A percentile compares a stretch with the other conserved stretches of the same genome.
Conservation (phyloP, 2,329 filamentous ascomycete species). For the Colletotrichum musicola region DNA sequence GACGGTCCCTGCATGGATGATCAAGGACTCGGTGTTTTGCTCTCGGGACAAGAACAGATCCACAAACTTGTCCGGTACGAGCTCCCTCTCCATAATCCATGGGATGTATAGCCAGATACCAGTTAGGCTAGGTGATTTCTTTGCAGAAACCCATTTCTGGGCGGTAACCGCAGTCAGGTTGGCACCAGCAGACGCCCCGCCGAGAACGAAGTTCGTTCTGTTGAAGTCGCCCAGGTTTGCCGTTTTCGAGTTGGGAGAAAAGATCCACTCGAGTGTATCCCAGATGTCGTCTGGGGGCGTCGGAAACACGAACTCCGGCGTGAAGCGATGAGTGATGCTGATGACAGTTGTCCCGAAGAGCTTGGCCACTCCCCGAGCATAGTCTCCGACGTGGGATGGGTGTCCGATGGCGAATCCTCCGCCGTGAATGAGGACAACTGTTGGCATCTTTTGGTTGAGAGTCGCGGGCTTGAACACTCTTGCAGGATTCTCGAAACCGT, state of each 20-base stretch:
- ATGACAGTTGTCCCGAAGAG: slow-evolving; percentile 42
- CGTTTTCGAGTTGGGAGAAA: slow-evolving; percentile 1
- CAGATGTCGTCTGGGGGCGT: slow-evolving; percentile 56
- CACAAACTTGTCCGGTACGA: slow-evolving; percentile 51
- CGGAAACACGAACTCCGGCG: slow-evolving; percentile 60
- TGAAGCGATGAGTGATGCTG: slow-evolving; percentile 61
- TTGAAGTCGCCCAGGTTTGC: not conserved
- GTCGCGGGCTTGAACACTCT: slow-evolving; percentile 6
- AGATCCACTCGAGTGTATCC: slow-evolving; percentile 46
- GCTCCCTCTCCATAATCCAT: slow-evolving; percentile 17
- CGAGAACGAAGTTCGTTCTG: slow-evolving; percentile 35
- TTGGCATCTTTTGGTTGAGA: not conserved
- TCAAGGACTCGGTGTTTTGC: slow-evolving; percentile 55
- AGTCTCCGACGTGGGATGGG: slow-evolving; percentile 1
- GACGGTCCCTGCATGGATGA: slow-evolving; percentile 47
- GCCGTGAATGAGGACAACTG: slow-evolving; percentile 34
- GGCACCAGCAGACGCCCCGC: slow-evolving; percentile 40
- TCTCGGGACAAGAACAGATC: slow-evolving; percentile 51
- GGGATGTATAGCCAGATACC: slow-evolving; percentile 31
- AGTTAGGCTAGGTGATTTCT: not conserved
- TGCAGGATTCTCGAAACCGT: slow-evolving; percentile 12
- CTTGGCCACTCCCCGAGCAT: slow-evolving; percentile 16
- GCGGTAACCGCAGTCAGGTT: slow-evolving; percentile 38
- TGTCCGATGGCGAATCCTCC: slow-evolving; percentile 35
- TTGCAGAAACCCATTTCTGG: slow-evolving; percentile 26